Conservation (phyloP, 2,329 filamentous ascomycete species). For the Uncinocarpus reesii region DNA sequence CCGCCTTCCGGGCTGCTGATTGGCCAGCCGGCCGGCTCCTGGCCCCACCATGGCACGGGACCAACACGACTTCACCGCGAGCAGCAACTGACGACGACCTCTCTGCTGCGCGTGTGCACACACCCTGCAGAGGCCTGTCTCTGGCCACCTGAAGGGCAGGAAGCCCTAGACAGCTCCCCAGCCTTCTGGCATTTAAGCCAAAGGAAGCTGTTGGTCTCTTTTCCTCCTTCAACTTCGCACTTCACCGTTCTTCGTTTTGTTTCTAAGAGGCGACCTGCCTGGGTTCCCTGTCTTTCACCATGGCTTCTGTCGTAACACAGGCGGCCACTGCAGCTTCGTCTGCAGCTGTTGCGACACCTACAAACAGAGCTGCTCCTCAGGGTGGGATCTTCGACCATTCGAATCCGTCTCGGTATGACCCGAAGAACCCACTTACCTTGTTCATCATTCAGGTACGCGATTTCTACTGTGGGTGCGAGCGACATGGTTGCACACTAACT, state of each 20-base stretch:
- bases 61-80: background rate
- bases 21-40: background rate
- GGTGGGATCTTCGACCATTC: slow-evolving; percentile 61
- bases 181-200: background rate
- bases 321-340: slow-evolving; percentile 10
- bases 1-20: background rate
- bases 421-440: slow-evolving; percentile 60
- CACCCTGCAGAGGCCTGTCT: background rate
- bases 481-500: background rate
- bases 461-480: background rate
- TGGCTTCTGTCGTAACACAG: slow-evolving; percentile 10
- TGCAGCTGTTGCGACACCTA: slow-evolving; percentile 21
- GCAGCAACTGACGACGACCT: background rate
- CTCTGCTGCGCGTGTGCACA: too few species aligned
- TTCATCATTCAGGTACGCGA: slow-evolving; percentile 61
- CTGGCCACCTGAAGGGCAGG: background rate
- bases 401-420: slow-evolving; percentile 58
- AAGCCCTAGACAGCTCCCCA: background rate
- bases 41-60: slow-evolving; percentile 1
- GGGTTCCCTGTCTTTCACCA: background rate
- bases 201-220: too few species aligned
- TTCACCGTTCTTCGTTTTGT: too few species aligned
- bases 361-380: slow-evolving; percentile 42
- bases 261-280: background rate
- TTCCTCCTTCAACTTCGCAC: too few species aligned